phyloP scores from a whole-genome alignment of 768 basidiomycete genomes.

The Lactarius deliciosus region DNA sequence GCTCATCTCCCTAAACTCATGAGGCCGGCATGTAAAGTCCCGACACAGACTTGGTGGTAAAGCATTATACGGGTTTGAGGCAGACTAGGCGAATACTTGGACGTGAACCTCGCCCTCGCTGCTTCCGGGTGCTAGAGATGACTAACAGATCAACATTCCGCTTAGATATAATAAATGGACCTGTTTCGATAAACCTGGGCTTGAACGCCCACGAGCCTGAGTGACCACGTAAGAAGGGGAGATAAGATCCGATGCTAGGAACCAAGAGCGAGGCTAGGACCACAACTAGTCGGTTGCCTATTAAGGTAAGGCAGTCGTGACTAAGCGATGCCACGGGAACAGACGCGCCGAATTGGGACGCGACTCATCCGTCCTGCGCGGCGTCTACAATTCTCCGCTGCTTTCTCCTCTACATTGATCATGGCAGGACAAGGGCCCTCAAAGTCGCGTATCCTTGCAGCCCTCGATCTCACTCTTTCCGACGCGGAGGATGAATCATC shows the following conservation, averaged over 20 bases:
- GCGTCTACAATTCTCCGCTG: background rate
- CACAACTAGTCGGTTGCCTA: constrained; percentile 8
- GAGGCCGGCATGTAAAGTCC: background rate
- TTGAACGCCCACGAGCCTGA: background rate
- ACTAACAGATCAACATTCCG: background rate
- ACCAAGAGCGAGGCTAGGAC: background rate
- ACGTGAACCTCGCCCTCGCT: background rate
- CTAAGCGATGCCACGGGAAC: constrained; percentile 4
- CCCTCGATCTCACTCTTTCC: constrained; percentile 22
- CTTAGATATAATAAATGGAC: background rate
- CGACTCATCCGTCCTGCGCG: background rate
- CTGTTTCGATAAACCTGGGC: background rate
- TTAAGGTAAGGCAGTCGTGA: background rate
- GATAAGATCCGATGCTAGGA: background rate
- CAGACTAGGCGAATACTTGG: background rate
- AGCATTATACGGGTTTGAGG: background rate
- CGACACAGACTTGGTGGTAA: background rate
- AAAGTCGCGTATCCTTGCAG: constrained; percentile 28
- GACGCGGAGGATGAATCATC: constrained; percentile 3
- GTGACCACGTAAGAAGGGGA: background rate
- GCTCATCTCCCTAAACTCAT: background rate
- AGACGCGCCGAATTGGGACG: constrained; percentile 11
- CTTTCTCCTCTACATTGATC: background rate
- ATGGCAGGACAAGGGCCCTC: constrained; percentile 18
- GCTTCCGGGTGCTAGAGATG: background rate